Evolutionary conservation across 2,329 filamentous ascomycete species (phyloP).

Genomic region (Colletotrichum salicis): DNA sequence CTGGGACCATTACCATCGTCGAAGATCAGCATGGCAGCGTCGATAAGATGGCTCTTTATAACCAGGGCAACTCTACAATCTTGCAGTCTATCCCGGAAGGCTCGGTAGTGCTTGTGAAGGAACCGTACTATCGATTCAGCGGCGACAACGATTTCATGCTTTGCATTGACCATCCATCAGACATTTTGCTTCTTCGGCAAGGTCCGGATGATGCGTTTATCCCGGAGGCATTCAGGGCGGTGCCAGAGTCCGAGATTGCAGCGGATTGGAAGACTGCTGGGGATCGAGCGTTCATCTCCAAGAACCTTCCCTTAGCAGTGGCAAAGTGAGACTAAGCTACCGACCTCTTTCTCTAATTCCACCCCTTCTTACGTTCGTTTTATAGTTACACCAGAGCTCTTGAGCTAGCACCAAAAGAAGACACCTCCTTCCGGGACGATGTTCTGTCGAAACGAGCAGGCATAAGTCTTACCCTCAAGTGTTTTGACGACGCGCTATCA

Average conservation of each 20-base stretch:
- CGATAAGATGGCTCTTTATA: slow-evolving; percentile 51
- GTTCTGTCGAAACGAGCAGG: slow-evolving; percentile 46
- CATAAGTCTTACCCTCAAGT: slow-evolving; percentile 45
- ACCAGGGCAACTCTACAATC: slow-evolving; percentile 46
- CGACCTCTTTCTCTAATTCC: rapidly evolving
- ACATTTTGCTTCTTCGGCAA: slow-evolving; percentile 43
- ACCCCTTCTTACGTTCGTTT: not conserved
- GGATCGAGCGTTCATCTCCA: slow-evolving; percentile 41
- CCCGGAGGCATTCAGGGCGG: slow-evolving; percentile 23
- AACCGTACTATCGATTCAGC: slow-evolving; percentile 49
- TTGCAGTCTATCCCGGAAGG: slow-evolving; percentile 46
- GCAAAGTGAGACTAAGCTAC: slow-evolving; percentile 42
- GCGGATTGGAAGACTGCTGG: slow-evolving; percentile 35
- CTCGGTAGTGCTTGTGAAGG: slow-evolving; percentile 47
- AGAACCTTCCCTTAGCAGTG: slow-evolving; percentile 45
- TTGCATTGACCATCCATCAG: slow-evolving; percentile 49
- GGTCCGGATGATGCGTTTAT: slow-evolving; percentile 39
- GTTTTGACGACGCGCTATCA: slow-evolving; percentile 45
- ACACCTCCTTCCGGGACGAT: slow-evolving; percentile 37
- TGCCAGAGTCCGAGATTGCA: slow-evolving; percentile 21
- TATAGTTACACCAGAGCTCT: slow-evolving; percentile 48
- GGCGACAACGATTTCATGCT: slow-evolving; percentile 46
- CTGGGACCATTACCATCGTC: slow-evolving; percentile 47
- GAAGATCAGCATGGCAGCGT: slow-evolving; percentile 49
- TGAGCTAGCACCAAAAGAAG: slow-evolving; percentile 35